These are phyloP conservation scores for Salix viminalis DNA, from an alignment of 345 rosid genomes.

Conservation along the genomic window DNA sequence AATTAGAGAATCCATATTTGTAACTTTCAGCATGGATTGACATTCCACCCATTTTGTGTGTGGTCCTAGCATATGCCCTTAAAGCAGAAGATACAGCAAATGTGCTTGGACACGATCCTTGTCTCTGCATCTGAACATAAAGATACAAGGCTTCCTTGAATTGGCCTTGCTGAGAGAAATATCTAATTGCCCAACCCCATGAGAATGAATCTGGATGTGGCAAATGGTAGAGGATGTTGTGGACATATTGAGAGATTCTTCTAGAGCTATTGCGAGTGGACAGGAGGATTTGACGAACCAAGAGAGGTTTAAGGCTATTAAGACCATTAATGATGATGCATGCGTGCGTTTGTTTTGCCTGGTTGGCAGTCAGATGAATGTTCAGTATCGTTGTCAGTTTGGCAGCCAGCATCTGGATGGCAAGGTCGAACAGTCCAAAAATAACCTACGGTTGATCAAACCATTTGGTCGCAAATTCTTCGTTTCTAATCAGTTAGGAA, in stretches of 20 bases:
- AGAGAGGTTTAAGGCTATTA: slow-evolving; percentile 38
- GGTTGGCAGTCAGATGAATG: slow-evolving; percentile 25
- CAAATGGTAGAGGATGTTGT: slow-evolving; percentile 33
- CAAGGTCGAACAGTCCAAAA: neutral
- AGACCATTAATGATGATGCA: slow-evolving; percentile 35
- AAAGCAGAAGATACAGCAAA: slow-evolving; percentile 60
- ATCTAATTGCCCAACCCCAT: slow-evolving; percentile 59
- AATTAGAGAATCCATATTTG: slow-evolving; percentile 46
- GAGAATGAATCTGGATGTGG: slow-evolving; percentile 40
- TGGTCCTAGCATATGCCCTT: slow-evolving; percentile 52
- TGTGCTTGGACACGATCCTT: slow-evolving; percentile 44
- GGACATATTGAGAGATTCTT: slow-evolving; percentile 34
- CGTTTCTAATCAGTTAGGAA: neutral
- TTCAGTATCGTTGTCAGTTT: slow-evolving; percentile 21
- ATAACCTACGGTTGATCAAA: neutral
- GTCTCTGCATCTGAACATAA: slow-evolving; percentile 47
- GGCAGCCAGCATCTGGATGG: neutral
- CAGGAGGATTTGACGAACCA: slow-evolving; percentile 43
- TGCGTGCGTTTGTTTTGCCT: slow-evolving; percentile 50
- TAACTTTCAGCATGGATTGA: slow-evolving; percentile 50
- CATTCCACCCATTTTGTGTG: slow-evolving; percentile 30
- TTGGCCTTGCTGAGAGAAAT: slow-evolving; percentile 49
- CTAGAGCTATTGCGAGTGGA: slow-evolving; percentile 36
- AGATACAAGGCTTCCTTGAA: slow-evolving; percentile 45
- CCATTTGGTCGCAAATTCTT: neutral